A percentile compares a stretch with the other conserved stretches of the same genome.
phyloP scores from a whole-genome alignment of 768 basidiomycete species.

The Crassisporium funariophilum region DNA sequence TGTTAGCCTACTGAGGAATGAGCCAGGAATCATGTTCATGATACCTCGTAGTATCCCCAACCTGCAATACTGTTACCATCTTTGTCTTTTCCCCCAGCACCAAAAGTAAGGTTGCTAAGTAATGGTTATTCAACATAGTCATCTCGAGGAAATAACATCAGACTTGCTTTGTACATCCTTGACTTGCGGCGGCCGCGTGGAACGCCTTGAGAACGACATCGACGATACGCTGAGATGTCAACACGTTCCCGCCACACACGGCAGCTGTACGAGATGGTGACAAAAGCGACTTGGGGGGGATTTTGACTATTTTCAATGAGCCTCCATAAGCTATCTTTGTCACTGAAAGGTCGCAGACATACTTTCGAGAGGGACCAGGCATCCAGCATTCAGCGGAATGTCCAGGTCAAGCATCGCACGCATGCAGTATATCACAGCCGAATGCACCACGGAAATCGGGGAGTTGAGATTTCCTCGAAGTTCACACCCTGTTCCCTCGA shows the following conservation, averaged over 20 bases:
- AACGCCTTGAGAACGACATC: slow-evolving; percentile 95
- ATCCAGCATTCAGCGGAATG: slow-evolving; percentile 94
- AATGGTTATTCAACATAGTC: slow-evolving; percentile 11
- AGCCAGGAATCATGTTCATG: slow-evolving; percentile 10
- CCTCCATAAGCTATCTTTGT: too few relatives aligned
- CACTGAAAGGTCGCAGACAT: too few relatives aligned
- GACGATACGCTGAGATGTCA: slow-evolving; percentile 91
- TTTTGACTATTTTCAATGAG: slow-evolving; percentile 54
- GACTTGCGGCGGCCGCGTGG: slow-evolving; percentile 87
- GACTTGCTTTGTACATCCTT: slow-evolving; percentile 89
- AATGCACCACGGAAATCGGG: slow-evolving; percentile 84
- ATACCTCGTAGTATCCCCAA: slow-evolving; percentile 89
- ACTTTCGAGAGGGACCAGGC: slow-evolving; percentile 85
- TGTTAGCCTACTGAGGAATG: slow-evolving; percentile 7
- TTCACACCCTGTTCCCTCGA: slow-evolving; percentile 81
- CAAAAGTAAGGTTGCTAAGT: slow-evolving; percentile 83
- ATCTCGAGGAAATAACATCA: background rate
- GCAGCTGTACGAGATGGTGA: slow-evolving; percentile 85
- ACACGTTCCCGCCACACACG: slow-evolving; percentile 91
- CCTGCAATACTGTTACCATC: slow-evolving; percentile 75
- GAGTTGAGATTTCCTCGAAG: slow-evolving; percentile 84
- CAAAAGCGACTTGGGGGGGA: slow-evolving; percentile 78
- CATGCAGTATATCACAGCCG: slow-evolving; percentile 89
- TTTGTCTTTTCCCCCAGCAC: slow-evolving; percentile 82
- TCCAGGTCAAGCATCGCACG: slow-evolving; percentile 82